A percentile compares a stretch with the other conserved stretches of the same genome.
Conservation (phyloP, 805 yeast genomes). For the Starmera caribaea region DNA sequence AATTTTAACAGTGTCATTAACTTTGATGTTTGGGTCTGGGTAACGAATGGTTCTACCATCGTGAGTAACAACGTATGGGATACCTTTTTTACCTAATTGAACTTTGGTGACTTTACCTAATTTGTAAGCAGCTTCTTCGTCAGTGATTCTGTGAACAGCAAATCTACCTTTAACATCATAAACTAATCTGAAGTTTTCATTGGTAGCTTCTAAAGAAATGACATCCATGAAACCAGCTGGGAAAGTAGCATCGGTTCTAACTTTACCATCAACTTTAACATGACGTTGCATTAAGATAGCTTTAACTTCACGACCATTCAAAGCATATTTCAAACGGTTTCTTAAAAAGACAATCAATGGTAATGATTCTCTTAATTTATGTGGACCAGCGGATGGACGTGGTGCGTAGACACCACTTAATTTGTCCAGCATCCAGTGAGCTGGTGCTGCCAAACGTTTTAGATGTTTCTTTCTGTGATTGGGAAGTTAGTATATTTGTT, state of each 20-base stretch:
- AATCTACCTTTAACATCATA: slow-evolving; percentile 99
- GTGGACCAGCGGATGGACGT: slow-evolving; percentile 99
- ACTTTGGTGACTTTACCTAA: slow-evolving; percentile 97
- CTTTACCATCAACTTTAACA: slow-evolving; percentile 98
- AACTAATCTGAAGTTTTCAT: slow-evolving; percentile 98
- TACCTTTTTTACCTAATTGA: slow-evolving; percentile 96
- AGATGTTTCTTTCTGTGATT: slow-evolving; percentile 77
- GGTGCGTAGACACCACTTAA: slow-evolving; percentile 99
- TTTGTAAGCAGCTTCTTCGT: slow-evolving; percentile 97
- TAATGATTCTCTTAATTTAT: slow-evolving; percentile 95
- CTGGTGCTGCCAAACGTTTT: slow-evolving; percentile 99
- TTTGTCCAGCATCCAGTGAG: slow-evolving; percentile 99
- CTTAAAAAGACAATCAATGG: slow-evolving; percentile 95
- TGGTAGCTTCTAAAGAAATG: slow-evolving; percentile 93
- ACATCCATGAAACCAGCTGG: slow-evolving; percentile 99
- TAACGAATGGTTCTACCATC: slow-evolving; percentile 99
- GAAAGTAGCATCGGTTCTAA: slow-evolving; percentile 97
- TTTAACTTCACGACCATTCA: slow-evolving; percentile 98
- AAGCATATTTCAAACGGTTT: slow-evolving; percentile 98
- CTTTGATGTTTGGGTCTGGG: slow-evolving; percentile 96
- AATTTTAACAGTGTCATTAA: slow-evolving; percentile 96
- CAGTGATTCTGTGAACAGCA: slow-evolving; percentile 98
- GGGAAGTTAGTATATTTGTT: slow-evolving; percentile 26
- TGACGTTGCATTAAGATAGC: slow-evolving; percentile 98
- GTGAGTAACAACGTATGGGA: slow-evolving; percentile 98